phyloP scores from a whole-genome alignment of 495 filamentous ascomycete genomes.

The Cladorrhinum samala region DNA sequence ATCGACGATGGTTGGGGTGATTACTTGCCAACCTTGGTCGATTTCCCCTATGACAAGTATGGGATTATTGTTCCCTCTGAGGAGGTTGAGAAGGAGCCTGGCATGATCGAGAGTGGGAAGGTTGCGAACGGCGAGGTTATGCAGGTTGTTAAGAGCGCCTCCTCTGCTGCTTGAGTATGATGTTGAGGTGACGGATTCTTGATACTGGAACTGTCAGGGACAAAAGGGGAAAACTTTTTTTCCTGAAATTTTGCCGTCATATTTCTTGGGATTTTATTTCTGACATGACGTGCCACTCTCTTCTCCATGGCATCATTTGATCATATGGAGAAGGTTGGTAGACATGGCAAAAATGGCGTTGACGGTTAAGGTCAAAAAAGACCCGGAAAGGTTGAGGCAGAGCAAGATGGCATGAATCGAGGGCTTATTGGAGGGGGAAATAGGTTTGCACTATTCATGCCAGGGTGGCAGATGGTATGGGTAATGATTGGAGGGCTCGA shows the following conservation, averaged over 20 bases:
- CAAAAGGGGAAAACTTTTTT: no score
- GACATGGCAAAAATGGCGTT: neutral
- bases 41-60: conserved; percentile 69
- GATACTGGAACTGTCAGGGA: no score
- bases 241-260: no score
- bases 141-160: conserved; percentile 10
- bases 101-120: conserved; percentile 25
- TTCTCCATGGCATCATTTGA: no score
- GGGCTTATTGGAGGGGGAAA: no score
- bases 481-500: no score
- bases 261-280: neutral
- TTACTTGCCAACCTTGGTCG: conserved; percentile 53
- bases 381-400: neutral
- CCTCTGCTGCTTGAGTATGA: conserved; percentile 2
- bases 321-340: no score
- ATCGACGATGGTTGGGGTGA: conserved; percentile 70
- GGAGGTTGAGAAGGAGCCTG: conserved; percentile 30
- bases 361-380: neutral
- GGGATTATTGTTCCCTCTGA: conserved; percentile 50
- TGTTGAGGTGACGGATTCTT: no score
- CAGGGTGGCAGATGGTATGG: no score
- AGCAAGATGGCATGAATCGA: no score
- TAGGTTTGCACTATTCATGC: no score
- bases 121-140: conserved; percentile 15
- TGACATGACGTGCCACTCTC: no score